phyloP scores from a whole-genome alignment of 495 filamentous ascomycete species.

The Aspergillus bridgeri region DNA sequence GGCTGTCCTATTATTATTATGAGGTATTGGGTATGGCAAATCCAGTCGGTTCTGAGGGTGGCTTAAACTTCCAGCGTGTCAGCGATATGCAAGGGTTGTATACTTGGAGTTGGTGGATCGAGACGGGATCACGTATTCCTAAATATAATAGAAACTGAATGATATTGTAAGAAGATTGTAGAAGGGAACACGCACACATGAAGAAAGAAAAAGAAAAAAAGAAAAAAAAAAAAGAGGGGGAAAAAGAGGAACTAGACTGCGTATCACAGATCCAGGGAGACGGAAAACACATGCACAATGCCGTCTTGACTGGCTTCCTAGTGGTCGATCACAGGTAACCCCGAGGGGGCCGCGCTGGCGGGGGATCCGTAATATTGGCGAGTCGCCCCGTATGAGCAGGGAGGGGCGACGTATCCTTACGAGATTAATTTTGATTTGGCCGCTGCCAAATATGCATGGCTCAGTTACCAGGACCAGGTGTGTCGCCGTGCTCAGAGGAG shows the following conservation, averaged over 20 bases:
- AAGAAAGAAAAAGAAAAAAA: background rate
- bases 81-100: background rate
- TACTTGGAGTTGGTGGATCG: background rate
- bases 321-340: conserved; percentile 23
- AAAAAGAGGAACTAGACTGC: background rate
- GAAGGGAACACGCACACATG: too few relatives aligned
- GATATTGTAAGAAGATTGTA: background rate
- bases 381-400: background rate
- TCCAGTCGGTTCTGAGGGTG: background rate
- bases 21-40: background rate
- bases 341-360: conserved; percentile 1
- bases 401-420: background rate
- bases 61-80: background rate
- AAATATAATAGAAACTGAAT: background rate
- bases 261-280: conserved; percentile 12
- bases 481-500: too few relatives aligned
- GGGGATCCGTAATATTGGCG: background rate
- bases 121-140: background rate
- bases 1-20: background rate
- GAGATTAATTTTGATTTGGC: background rate
- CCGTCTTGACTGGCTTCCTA: conserved; percentile 18
- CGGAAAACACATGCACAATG: conserved; percentile 20
- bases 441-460: background rate
- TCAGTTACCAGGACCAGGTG: background rate
- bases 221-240: background rate